phyloP scores from a whole-genome alignment of 176 grass and related monocot species.

The Neostapfia colusana region DNA sequence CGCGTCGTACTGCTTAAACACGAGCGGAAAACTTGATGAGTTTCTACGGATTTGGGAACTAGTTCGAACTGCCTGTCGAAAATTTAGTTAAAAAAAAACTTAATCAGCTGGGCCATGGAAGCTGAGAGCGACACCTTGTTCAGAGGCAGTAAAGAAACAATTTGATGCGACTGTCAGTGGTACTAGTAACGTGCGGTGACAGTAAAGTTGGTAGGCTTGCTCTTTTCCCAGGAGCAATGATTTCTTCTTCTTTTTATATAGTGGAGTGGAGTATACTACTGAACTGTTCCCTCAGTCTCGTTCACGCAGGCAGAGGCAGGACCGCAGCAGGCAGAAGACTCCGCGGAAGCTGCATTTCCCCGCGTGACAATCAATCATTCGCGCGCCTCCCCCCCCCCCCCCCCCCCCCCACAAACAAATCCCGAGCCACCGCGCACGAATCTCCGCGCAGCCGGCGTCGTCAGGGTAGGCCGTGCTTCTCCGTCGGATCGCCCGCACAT shows the following conservation, averaged over 20 bases:
- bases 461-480: too few species aligned
- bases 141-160: neutral
- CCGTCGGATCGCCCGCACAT: too few species aligned
- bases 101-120: neutral
- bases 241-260: too few species aligned
- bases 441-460: conserved; percentile 26
- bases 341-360: conserved; percentile 14
- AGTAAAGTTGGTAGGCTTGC: conserved; percentile 20
- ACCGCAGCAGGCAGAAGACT: too few species aligned
- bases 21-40: neutral
- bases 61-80: neutral
- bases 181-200: conserved; percentile 10
- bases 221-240: conserved; percentile 42
- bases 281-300: too few species aligned
- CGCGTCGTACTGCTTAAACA: too few species aligned
- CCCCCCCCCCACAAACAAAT: too few species aligned
- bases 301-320: neutral
- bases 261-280: too few species aligned
- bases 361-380: neutral
- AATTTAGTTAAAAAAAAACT: too few species aligned
- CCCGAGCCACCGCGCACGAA: conserved; percentile 33
- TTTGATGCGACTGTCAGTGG: neutral
- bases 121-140: neutral
- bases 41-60: neutral
- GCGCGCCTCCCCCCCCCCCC: conserved; percentile 3